These are phyloP conservation scores for Stachybotrys echinatus DNA, from an alignment of 2,329 filamentous ascomycete species.

Conservation along the genomic window DNA sequence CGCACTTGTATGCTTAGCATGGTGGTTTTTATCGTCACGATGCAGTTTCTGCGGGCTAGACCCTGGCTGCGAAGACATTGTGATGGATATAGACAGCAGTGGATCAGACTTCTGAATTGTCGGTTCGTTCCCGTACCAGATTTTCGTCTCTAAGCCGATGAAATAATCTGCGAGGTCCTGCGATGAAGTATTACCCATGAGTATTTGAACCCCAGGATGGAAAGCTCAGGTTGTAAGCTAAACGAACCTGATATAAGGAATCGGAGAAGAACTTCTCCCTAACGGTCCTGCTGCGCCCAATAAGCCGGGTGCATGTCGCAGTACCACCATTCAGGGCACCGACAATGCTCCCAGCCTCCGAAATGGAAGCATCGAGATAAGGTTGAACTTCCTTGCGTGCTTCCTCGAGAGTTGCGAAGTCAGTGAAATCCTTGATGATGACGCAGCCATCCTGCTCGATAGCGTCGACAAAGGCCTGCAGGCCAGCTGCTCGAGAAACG, in stretches of 20 bases:
- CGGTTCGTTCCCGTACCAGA: constrained; percentile 23
- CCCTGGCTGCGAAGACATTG: constrained; percentile 27
- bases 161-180: constrained; percentile 22
- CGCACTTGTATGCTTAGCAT: constrained; percentile 21
- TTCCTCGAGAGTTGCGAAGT: constrained; percentile 5
- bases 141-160: constrained; percentile 24
- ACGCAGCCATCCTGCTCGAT: constrained; percentile 10
- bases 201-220: too few species aligned
- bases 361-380: constrained; percentile 9
- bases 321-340: constrained; percentile 24
- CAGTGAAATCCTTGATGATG: constrained; percentile 9
- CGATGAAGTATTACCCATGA: too few species aligned
- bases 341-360: constrained; percentile 12
- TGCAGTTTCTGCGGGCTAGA: constrained; percentile 25
- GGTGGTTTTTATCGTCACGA: constrained; percentile 33
- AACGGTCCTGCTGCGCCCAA: constrained; percentile 27
- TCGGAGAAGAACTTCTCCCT: constrained; percentile 29
- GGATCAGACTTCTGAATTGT: constrained; percentile 25
- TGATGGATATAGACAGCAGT: constrained; percentile 28
- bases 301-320: constrained; percentile 25
- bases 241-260: not conserved
- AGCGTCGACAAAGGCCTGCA: constrained; percentile 8
- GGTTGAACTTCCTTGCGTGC: constrained; percentile 7
- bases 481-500: constrained; percentile 6
- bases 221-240: too few species aligned